These are phyloP conservation scores for Xylariales sp. DNA, from an alignment of 2,329 filamentous ascomycete species.

Conservation along the genomic window DNA sequence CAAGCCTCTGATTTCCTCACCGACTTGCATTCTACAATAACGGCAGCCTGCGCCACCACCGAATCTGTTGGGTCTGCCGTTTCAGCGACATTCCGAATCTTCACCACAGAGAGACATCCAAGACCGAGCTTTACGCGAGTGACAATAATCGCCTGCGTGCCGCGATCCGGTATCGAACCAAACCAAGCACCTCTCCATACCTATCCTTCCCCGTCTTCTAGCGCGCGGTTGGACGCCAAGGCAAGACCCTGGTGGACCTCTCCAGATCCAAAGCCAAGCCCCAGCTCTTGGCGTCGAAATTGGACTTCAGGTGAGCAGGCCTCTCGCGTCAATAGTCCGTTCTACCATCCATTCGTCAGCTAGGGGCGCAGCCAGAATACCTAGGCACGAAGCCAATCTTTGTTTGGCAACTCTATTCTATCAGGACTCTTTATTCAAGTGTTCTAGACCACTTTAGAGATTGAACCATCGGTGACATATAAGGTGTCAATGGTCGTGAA, in stretches of 20 bases:
- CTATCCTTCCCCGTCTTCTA: not conserved
- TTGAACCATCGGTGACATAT: too few species aligned
- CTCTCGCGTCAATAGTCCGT: not conserved
- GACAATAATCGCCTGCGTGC: slow-evolving; percentile 4
- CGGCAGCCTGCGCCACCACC: too few species aligned
- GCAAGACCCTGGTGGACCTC: slow-evolving; percentile 3
- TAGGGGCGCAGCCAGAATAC: not conserved
- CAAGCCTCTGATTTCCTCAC: too few species aligned
- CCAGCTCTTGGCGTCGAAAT: slow-evolving; percentile 3
- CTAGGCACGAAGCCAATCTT: not conserved
- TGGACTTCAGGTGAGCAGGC: slow-evolving; percentile 8
- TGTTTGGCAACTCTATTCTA: not conserved
- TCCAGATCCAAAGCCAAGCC: slow-evolving; percentile 2
- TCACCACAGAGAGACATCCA: too few species aligned
- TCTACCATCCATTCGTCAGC: slow-evolving; percentile 6
- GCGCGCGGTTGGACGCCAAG: slow-evolving; percentile 7
- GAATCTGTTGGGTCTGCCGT: too few species aligned
- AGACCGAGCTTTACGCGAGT: too few species aligned
- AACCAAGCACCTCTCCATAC: slow-evolving; percentile 6
- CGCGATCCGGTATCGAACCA: slow-evolving; percentile 5
- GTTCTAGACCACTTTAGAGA: too few species aligned
- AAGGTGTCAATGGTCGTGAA: too few species aligned
- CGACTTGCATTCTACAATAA: too few species aligned
- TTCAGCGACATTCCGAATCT: too few species aligned
- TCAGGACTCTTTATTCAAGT: not conserved